Evolutionary conservation across 2,329 filamentous ascomycete species (phyloP), one percentile per base, ranked within the genome.

Genomic region (Nemania serpens): DNA sequence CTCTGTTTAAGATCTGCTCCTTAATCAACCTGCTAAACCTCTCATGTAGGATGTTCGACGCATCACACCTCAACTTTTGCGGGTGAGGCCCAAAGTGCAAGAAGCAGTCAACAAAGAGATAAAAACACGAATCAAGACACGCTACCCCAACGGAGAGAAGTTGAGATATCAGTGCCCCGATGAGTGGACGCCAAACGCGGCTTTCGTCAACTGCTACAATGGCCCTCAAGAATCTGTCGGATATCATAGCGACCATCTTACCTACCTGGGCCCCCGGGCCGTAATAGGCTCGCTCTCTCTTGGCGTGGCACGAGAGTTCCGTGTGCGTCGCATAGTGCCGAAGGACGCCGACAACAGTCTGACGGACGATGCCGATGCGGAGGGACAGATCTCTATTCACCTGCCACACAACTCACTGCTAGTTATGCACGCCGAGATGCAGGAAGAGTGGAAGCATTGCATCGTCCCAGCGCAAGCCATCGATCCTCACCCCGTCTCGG

Each of bases 371-470:
- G 48, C 55, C 1, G 89, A 95, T 65, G 82, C 84, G 0, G 86
- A 91, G 70, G 94, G 93, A 3, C 93, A 97, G 73, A 94, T 98
- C 60, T 88, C 92, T 1, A 95, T 98, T 45, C 92, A 97, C 69
- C 85, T 98, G 0, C 94, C 94, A 0, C 95, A 98, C 75, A 98
- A 98, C 74, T 96, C 91, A 0, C 83, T 98, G 0, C 82, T 99
- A 0, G 82, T 98, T 10, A 98, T 99, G 95, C 93, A 98, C 71
- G 93, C 94, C 0, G 92, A 96, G 73, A 98, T 97, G 91, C 94
- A 98, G 72, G 94, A 98, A 72, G 89, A 91, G 72, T 98, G 93
- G 93, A 98, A 97, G 75, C 95, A 99, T 75, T 85, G 86, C 66
- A 90, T 99, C 45, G 82, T 87, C 0, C 90, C 93, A 0, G 88